Evolutionary conservation across 768 basidiomycete species (phyloP).

Genomic region (Termitomyces sp.): DNA sequence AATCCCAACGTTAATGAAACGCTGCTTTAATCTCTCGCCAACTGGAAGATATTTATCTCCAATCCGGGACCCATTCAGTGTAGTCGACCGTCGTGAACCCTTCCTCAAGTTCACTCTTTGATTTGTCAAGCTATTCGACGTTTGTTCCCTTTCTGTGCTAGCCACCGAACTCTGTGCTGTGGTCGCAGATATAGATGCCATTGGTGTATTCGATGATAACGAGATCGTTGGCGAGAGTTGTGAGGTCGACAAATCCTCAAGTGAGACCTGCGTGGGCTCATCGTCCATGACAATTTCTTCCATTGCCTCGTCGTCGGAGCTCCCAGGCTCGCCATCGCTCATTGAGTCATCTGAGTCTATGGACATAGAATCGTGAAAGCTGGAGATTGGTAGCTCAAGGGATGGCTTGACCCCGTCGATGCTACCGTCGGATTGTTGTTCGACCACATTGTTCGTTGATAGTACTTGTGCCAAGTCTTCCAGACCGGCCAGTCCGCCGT

Average conservation of each 20-base stretch:
- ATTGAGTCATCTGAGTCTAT: constrained; percentile 76
- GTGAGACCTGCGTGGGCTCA: constrained; percentile 33
- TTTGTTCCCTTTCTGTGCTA: constrained; percentile 17
- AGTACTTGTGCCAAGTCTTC: constrained; percentile 88
- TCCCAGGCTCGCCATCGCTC: constrained; percentile 64
- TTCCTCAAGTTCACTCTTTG: constrained; percentile 38
- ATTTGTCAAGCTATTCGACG: constrained; percentile 23
- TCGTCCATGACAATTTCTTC: constrained; percentile 80
- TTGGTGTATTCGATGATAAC: constrained; percentile 24
- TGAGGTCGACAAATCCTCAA: constrained; percentile 26
- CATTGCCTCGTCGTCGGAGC: constrained; percentile 76
- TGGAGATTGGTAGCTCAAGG: constrained; percentile 62
- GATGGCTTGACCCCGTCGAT: constrained; percentile 57
- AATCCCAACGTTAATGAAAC: constrained; percentile 70
- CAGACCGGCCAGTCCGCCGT: constrained; percentile 79
- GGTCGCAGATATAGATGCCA: constrained; percentile 24
- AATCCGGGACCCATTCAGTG: constrained; percentile 20
- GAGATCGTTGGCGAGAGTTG: constrained; percentile 25
- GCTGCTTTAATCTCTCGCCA: constrained; percentile 77
- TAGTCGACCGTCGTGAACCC: constrained; percentile 43
- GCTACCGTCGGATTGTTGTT: constrained; percentile 49
- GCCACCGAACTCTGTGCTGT: constrained; percentile 19
- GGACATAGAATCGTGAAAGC: constrained; percentile 42
- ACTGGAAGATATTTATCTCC: constrained; percentile 41
- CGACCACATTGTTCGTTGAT: constrained; percentile 51